Percentiles rank a stretch among this genome's conserved stretches.
phyloP scores from a whole-genome alignment of 305 asterid genomes.

The Solanum aculeatissimum region DNA sequence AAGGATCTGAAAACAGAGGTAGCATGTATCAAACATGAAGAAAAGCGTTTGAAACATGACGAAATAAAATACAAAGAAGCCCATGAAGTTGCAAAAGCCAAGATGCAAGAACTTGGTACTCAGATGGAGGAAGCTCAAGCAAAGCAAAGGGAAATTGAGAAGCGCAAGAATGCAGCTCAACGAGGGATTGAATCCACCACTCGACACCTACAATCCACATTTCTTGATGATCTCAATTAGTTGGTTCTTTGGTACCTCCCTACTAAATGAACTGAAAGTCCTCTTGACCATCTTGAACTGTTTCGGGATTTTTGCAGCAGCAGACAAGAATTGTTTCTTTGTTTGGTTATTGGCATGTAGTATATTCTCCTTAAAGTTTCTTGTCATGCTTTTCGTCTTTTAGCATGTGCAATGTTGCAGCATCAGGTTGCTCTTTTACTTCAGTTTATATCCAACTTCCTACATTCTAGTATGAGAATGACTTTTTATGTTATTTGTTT shows the following conservation, averaged over 20 bases:
- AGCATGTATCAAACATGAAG: not conserved
- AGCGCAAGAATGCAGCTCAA: not conserved
- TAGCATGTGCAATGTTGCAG: not conserved
- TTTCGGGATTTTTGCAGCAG: not conserved
- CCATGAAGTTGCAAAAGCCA: not conserved
- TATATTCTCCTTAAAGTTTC: not conserved
- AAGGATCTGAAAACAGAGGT: not conserved
- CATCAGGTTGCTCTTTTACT: not conserved
- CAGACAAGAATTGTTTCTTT: not conserved
- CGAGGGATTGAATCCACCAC: not conserved
- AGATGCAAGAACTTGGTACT: not conserved
- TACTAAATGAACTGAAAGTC: not conserved
- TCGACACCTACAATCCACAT: not conserved
- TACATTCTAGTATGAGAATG: not conserved
- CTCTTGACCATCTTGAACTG: not conserved
- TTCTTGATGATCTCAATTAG: no score
- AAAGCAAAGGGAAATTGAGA: not conserved
- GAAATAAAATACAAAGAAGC: not conserved
- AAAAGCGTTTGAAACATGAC: not conserved
- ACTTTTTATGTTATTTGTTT: not conserved
- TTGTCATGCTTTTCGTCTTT: not conserved
- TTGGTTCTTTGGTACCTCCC: not conserved
- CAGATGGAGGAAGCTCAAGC: not conserved
- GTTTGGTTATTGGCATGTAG: not conserved
- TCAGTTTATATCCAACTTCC: not conserved